Base-by-base conservation (phyloP, 1,284 basidiomycete genomes). In the Coniferiporia weirii region DNA sequence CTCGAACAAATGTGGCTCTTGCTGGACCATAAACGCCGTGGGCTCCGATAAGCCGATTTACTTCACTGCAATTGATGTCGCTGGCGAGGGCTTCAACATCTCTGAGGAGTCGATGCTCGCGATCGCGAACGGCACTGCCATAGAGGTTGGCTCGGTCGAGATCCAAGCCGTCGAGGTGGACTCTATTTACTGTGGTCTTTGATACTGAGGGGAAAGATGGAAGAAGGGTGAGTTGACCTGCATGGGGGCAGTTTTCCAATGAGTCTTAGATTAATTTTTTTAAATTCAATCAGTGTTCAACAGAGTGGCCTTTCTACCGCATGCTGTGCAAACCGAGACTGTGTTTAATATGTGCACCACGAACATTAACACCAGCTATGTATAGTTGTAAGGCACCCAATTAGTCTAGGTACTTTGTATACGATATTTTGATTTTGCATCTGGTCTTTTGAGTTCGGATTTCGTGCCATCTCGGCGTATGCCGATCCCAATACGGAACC, bases 1-100 rank as follows among this genome's bases (percentile, higher is more conserved):
- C 69, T 75, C 73, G 6, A 35, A 66, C 13, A 62, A 66, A 40
- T 80, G 79, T 65, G 78, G 79, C 52, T 72, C 76, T 34, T 82
- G 77, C 70, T 79, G 76, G 72, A 27, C 27, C 27, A 27, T 50
- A 73, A 64, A 65, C 80, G 65, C 68, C 69, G 22, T 36, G 12
- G 10, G 34, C 13, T 5, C 5, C 22, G 71, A 69, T 34, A 72
- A 63, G 43, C 75, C 68, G 36, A 69, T 80, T 57, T 67, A 68
- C 53, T 63, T 80, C 20, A 68, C 72, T n/a, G 78, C 72, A 19
- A 67, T 81, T 54, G 79, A 81, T 66, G 66, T 65, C 54, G 67
- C 72, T 1, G 67, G 63, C 22, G 52, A 50, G 9, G 76, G 74
- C 10, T 76, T 76, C 66, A 76, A 76, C 66, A 66, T 78, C 58